Base-by-base conservation (phyloP, 2,329 filamentous ascomycete genomes). In the Monilinia aucupariae region DNA sequence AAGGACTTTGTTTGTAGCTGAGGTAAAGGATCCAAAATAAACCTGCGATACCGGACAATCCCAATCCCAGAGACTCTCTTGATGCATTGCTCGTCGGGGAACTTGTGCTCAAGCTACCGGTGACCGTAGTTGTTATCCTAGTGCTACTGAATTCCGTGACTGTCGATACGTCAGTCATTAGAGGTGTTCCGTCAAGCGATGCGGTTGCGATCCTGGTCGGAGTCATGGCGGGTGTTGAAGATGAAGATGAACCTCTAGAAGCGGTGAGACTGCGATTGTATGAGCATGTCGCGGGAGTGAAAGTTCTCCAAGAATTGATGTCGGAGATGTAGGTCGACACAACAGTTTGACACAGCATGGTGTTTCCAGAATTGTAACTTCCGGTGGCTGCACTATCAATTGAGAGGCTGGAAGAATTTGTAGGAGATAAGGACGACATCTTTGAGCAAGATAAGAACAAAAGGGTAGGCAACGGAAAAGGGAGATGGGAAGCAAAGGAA, bases 11-110 rank as follows among this genome's bases (percentile, higher is more conserved):
- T 37, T 27, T 52, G 54, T 45, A 63, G 54, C 45, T 37, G 27
- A 63, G 59, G 47, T 51, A 63, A 13, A 63, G 37, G 20, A 59
- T 59, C 61, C 61, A 63, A 34, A 15, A 47, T 13, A 63, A 45
- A 45, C 37, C n/a, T 2, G 54, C 10, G 3, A 63, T 15, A 8
- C 47, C 47, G n/a, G 37, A 45, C 17, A 59, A 5, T 7, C 47
- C 53, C n/a, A n/a, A 17, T 12, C 41, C 32, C 6, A 58, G 30
- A 8, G 6, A 6, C 17, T 43, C 45, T 39, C 10, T 39, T 15
- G 53, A 3, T 7, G 61, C 47, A 45, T 12, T 43, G 51, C 51
- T 62, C 27, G 51, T 43, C 39, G 56, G 60, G n/a, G 60, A 56
- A 17, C 27, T n/a, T 34, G 51, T 45, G 30, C 30, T 47, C 53